Evolutionary conservation across 306 rosid species (phyloP).

Genomic region (Fagus sylvatica): DNA sequence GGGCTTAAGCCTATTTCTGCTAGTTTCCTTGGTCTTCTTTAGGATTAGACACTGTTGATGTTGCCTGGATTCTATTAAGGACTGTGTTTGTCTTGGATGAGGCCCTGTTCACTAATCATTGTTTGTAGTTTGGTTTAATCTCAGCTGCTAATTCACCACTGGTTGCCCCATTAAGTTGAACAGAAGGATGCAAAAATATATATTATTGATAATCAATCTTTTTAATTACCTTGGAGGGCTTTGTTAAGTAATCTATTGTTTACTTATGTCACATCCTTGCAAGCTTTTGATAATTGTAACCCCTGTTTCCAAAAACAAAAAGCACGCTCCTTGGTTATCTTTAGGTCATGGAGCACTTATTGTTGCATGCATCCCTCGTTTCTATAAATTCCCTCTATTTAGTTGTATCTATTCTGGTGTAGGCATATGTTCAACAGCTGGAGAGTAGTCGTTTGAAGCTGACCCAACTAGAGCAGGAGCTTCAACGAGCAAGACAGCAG

Average conservation of each 20-base stretch:
- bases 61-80: no score
- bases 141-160: not conserved
- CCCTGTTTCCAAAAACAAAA: not conserved
- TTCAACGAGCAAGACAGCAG: slow-evolving; percentile 97
- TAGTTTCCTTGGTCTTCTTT: no score
- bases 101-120: no score
- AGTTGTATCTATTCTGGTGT: slow-evolving; percentile 13
- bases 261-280: not conserved
- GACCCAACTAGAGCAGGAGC: slow-evolving; percentile 97
- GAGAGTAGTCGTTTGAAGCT: slow-evolving; percentile 97
- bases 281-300: not conserved
- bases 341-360: slow-evolving; percentile 8
- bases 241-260: not conserved
- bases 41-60: no score
- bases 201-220: not conserved
- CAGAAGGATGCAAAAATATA: not conserved
- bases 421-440: slow-evolving; percentile 97
- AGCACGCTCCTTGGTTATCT: not conserved
- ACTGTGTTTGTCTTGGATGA: no score
- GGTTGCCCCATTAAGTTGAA: not conserved
- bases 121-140: no score
- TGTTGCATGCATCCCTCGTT: slow-evolving; percentile 15
- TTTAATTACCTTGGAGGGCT: not conserved
- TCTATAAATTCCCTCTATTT: slow-evolving; percentile 8
- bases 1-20: no score